A percentile compares a stretch with the other conserved stretches of the same genome.
Conservation (phyloP, 1,284 basidiomycete genomes). For the Leccinum griseonigrum region DNA sequence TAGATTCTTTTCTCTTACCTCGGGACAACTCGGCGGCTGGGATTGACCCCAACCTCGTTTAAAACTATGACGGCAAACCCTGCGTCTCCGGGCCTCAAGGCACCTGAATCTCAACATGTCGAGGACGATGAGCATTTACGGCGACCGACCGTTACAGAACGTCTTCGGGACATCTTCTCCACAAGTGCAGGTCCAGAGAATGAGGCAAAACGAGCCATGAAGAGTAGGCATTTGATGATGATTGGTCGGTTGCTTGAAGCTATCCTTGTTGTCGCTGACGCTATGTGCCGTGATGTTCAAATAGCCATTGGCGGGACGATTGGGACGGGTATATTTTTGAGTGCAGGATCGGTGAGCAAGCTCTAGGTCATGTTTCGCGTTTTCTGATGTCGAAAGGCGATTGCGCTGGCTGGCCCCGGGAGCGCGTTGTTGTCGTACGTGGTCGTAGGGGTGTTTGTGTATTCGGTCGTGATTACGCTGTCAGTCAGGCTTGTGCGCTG, state of each 20-base stretch:
- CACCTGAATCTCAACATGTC: background rate
- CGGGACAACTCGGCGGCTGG: background rate
- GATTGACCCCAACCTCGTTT: background rate
- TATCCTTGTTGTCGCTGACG: background rate
- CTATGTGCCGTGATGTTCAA: background rate
- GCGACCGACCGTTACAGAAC: background rate
- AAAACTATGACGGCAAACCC: conserved; percentile 3
- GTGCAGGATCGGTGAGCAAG: conserved; percentile 39
- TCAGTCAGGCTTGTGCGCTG: conserved; percentile 21
- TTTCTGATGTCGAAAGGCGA: conserved; percentile 28
- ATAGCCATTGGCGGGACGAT: conserved; percentile 45
- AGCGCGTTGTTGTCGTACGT: conserved; percentile 50
- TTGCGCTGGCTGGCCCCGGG: conserved; percentile 46
- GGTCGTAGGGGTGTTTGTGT: conserved; percentile 52
- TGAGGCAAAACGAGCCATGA: conserved; percentile 39
- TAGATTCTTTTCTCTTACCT: conserved; percentile 4
- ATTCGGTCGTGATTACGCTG: conserved; percentile 51
- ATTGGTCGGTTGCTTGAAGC: conserved; percentile 32
- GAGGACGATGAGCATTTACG: conserved; percentile 1
- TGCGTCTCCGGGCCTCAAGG: background rate
- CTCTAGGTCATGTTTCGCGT: background rate
- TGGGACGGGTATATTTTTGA: conserved; percentile 45
- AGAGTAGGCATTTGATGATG: conserved; percentile 43
- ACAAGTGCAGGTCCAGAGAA: conserved; percentile 17
- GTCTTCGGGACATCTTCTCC: conserved; percentile 8